Conservation (phyloP, 306 rosid species). For the Prunus mume region DNA sequence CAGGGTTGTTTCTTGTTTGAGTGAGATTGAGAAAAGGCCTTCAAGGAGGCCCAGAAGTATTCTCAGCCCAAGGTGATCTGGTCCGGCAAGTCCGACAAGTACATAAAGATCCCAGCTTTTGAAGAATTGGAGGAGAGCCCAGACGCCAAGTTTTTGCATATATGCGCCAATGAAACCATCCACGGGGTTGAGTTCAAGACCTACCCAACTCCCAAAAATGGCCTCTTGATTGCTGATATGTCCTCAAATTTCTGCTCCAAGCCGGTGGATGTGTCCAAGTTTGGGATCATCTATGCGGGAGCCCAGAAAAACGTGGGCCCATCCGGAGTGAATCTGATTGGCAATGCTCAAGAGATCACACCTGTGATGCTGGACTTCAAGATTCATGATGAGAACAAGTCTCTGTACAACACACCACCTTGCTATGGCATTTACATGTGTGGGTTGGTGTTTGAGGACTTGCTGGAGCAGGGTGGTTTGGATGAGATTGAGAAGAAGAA, state of each 20-base stretch:
- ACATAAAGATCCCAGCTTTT: slow-evolving; percentile 71
- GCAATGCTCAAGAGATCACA: slow-evolving; percentile 61
- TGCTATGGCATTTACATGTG: slow-evolving; percentile 89
- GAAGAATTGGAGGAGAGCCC: slow-evolving; percentile 52
- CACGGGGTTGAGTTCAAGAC: slow-evolving; percentile 90
- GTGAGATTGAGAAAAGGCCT: slow-evolving; percentile 42
- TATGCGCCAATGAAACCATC: slow-evolving; percentile 87
- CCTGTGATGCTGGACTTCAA: slow-evolving; percentile 87
- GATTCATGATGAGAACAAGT: slow-evolving; percentile 30
- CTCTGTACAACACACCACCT: slow-evolving; percentile 94
- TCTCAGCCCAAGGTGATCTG: slow-evolving; percentile 65
- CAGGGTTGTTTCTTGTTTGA: too few species aligned
- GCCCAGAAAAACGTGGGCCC: slow-evolving; percentile 98
- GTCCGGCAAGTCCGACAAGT: slow-evolving; percentile 88
- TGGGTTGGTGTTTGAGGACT: slow-evolving; percentile 89
- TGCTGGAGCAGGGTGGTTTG: slow-evolving; percentile 85
- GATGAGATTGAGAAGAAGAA: slow-evolving; percentile 87
- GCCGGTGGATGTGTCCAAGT: slow-evolving; percentile 80
- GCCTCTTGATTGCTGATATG: slow-evolving; percentile 50
- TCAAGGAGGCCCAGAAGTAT: slow-evolving; percentile 82
- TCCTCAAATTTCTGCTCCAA: slow-evolving; percentile 95
- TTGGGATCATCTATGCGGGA: slow-evolving; percentile 86
- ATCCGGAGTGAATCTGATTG: slow-evolving; percentile 92
- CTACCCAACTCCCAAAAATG: slow-evolving; percentile 62
- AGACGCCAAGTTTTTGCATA: slow-evolving; percentile 65